phyloP scores from a whole-genome alignment of 208 protist genomes.

The Acanthamoeba triangularis region DNA sequence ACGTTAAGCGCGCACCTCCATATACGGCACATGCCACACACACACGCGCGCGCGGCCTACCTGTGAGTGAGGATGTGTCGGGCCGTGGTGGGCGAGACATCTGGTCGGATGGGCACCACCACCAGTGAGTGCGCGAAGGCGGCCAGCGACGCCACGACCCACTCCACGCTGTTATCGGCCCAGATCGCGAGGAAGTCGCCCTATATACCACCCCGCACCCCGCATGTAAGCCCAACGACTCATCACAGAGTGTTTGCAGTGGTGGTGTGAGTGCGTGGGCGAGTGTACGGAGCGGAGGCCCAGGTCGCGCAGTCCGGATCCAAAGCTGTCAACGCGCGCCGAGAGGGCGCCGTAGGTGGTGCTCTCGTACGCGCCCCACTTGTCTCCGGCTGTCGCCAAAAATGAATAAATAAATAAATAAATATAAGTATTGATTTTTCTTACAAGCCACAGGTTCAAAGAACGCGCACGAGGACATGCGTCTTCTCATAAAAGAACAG shows the following conservation, averaged over 20 bases:
- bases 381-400: background rate
- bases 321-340: slow-evolving; percentile 31
- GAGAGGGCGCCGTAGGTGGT: slow-evolving; percentile 26
- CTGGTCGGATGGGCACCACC: slow-evolving; percentile 28
- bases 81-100: background rate
- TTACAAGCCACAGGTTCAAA: too few species aligned
- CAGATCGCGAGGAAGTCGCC: slow-evolving; percentile 39
- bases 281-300: background rate
- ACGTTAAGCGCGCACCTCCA: background rate
- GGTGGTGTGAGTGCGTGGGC: too few species aligned
- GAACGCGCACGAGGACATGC: too few species aligned
- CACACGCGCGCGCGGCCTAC: too few species aligned
- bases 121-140: slow-evolving; percentile 21
- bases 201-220: background rate
- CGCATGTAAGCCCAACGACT: background rate
- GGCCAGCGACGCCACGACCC: slow-evolving; percentile 8
- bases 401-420: background rate
- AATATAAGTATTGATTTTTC: too few species aligned
- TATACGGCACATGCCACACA: too few species aligned
- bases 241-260: too few species aligned
- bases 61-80: slow-evolving; percentile 52
- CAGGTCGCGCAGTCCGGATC: slow-evolving; percentile 24
- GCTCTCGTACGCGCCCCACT: slow-evolving; percentile 62
- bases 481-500: too few species aligned
- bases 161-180: slow-evolving; percentile 68